Percentiles rank a stretch among this genome's conserved stretches.
These are phyloP conservation scores for Pyrenopolyporus hunteri DNA, from an alignment of 495 filamentous ascomycete genomes.

Conservation along the genomic window DNA sequence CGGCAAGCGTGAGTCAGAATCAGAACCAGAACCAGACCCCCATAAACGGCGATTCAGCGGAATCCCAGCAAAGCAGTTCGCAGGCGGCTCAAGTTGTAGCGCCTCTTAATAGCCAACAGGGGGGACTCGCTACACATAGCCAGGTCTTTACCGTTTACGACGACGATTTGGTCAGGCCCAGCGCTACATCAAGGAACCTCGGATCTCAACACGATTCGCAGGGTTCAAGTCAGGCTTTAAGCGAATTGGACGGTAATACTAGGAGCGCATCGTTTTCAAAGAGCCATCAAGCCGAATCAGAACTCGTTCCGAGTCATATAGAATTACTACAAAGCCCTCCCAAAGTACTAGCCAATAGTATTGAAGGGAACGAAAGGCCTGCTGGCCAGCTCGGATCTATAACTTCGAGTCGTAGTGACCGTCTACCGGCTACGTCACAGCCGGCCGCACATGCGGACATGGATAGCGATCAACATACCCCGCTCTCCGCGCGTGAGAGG, in stretches of 20 bases:
- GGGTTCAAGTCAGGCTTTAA: conserved; percentile 28
- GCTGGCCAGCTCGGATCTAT: background rate
- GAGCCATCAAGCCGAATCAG: conserved; percentile 14
- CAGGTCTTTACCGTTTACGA: conserved; percentile 32
- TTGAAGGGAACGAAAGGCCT: background rate
- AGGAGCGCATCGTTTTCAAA: conserved; percentile 24
- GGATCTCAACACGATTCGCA: conserved; percentile 6
- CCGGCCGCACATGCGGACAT: conserved; percentile 27
- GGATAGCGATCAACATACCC: conserved; percentile 28
- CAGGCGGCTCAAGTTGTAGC: conserved; percentile 43
- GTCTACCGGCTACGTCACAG: background rate
- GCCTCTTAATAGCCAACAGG: conserved; percentile 31
- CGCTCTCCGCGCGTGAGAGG: conserved; percentile 42
- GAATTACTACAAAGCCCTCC: conserved; percentile 4
- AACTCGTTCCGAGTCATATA: conserved; percentile 2
- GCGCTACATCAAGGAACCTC: conserved; percentile 20
- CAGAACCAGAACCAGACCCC: too few species aligned
- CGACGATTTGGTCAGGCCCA: conserved; percentile 30
- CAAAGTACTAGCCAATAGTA: background rate
- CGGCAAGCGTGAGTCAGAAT: conserved; percentile 14
- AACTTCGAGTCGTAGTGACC: background rate
- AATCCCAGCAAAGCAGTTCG: conserved; percentile 25
- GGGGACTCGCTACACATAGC: conserved; percentile 30
- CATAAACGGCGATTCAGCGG: too few species aligned
- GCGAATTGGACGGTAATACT: conserved; percentile 31